Base-by-base conservation (phyloP, 805 yeast species). In the Kazachstania psychrophila region DNA sequence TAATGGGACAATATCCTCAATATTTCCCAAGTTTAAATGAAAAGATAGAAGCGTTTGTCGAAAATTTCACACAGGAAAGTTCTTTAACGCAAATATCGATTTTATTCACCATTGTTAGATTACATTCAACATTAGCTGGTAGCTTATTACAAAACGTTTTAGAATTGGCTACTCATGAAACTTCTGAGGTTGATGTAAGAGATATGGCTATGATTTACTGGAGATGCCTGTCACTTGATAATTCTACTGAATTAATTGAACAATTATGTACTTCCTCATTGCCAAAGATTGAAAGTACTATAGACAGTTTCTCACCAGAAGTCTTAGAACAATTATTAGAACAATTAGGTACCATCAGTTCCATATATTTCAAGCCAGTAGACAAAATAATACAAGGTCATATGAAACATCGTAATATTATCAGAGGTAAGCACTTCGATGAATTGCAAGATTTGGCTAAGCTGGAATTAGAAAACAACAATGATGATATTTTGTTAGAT, bases 311-410 rank as follows among this genome's bases (percentile, higher is more conserved):
- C 50, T 77, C 85, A 28, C 79, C 84, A 0, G 68, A 66, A 16
- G 66, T 86, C 4, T 68, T 88, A 39, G 74, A 77, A 28, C 79
- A 75, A 43, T 68, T 92, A 34, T 53, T 89, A 22, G 55, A 64
- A n/a, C 95, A 89, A 54, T 62, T 89, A 38, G 78, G 94, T 3
- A 80, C 92, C 7, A 69, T 92, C 43, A 79, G 95, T 26, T 85
- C 96, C 0, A 92, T 92, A 2, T 85, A 85, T 53, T 94, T 82
- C 60, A 81, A 80, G 53, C 95, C 96, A 10, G 75, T 83, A 5
- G 80, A 81, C 50, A 64, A 77, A 46, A 58, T 33, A 46, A 59
- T 63, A n/a, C 66, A 61, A 9, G 61, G 64, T 19, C 61, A 57
- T 38, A 54, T 62, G 17, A 64, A 66, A 42, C 48, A 46, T 10